A percentile compares a stretch with the other conserved stretches of the same genome.
Evolutionary conservation across 2,329 filamentous ascomycete genomes (phyloP).

Genomic region (Cercospora zeina): DNA sequence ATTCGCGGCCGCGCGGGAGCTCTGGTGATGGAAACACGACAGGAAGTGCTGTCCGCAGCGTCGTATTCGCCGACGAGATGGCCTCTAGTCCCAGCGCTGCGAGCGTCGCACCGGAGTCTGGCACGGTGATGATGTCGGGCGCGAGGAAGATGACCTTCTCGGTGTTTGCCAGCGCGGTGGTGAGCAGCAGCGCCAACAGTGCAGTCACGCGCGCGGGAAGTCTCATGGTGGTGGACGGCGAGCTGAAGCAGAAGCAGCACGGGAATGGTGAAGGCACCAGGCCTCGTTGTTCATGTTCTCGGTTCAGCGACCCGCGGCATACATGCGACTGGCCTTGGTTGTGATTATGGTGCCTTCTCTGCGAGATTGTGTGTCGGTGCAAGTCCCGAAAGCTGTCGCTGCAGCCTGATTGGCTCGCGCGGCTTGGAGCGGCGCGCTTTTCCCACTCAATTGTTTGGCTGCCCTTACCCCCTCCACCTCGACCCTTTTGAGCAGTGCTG

Average conservation of each 20-base stretch:
- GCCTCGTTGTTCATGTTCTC: constrained; percentile 11
- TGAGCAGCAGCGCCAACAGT: constrained; percentile 35
- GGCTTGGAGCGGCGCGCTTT: background rate
- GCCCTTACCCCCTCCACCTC: constrained; percentile 2
- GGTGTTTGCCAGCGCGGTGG: constrained; percentile 63
- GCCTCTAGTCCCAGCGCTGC: constrained; percentile 63
- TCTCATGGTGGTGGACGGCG: constrained; percentile 32
- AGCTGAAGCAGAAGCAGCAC: background rate
- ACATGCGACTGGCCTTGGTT: background rate
- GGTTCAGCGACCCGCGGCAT: background rate
- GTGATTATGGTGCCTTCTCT: background rate
- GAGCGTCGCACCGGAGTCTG: constrained; percentile 57
- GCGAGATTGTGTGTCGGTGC: background rate
- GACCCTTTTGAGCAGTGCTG: constrained; percentile 7
- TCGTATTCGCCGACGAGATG: constrained; percentile 57
- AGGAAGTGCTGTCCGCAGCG: constrained; percentile 63
- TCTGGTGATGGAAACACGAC: constrained; percentile 65
- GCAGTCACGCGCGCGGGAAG: constrained; percentile 26
- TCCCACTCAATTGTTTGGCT: background rate
- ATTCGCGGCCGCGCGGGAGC: constrained; percentile 59
- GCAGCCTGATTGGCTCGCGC: constrained; percentile 1
- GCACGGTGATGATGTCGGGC: constrained; percentile 60
- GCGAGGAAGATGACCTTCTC: constrained; percentile 89
- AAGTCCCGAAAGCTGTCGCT: constrained; percentile 1
- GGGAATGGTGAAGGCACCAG: constrained; percentile 1